Evolutionary conservation across 2,329 filamentous ascomycete genomes (phyloP), one percentile per base, ranked within the genome.

Genomic region (Penicillium sclerotiorum): DNA sequence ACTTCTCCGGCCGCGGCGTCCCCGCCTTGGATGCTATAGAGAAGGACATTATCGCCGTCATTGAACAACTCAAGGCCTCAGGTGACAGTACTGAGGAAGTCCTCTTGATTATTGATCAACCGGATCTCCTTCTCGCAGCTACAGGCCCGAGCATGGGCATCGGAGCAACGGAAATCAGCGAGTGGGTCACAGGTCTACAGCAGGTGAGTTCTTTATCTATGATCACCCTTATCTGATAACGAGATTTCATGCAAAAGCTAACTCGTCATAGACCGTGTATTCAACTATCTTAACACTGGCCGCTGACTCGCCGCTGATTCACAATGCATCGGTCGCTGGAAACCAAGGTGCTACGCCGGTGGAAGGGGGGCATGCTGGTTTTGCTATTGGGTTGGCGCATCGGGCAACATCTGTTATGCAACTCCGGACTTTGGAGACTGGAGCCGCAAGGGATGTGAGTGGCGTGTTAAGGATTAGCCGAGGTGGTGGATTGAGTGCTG

Each of bases 381-480:
- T 96, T 51, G 73, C 88, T 17, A 76, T 91, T 28, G 82, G 81
- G 5, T 72, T 87, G 55, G 88, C 87, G n/a, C 90, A 96, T 67
- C 80, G 84, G 60, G 89, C 91, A 8, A 74, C 82, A n/a, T 77
- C 81, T 55, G 80, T 93, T 3, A 72, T 95, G 61, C 83, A 88
- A 53, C 74, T 94, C 50, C 79, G 92, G 45, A 80, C 86, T 63
- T 71, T 97, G 53, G 91, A 95, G 64, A 95, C 91, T 0, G 93
- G 93, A 1, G 85, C 86, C n/a, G 92, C 93, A 55, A 86, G 82
- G 66, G 93, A 96, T 71, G 89, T 97, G 25, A 95, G 89, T 72
- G 93, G 93, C 2, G 90, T 96, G 36, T 64, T 96, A 55, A 81
- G 91, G 58, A 78, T 94, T 42, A 92, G 88, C 15, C 77, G 79